Base-by-base conservation (phyloP, 1,284 basidiomycete genomes). In the Flammula alnicola region DNA sequence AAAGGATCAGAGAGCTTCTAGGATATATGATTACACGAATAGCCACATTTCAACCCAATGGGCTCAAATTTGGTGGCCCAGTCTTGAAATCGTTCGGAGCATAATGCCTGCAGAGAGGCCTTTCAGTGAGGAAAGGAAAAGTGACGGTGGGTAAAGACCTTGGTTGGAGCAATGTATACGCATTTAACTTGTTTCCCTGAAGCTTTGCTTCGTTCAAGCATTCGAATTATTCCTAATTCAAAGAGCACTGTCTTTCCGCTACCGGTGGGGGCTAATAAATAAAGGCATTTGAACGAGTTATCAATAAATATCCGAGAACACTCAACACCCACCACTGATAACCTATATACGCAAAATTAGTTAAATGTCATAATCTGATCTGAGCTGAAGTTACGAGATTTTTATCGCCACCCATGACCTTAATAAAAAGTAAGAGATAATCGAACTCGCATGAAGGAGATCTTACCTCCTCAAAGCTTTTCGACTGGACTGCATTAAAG, bases 181-280 rank as follows among this genome's bases (percentile, higher is more conserved):
- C 91, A 93, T 69, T 90, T 90, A 5, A 72, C 62, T 7, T 66
- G 57, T 17, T 65, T 63, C n/a, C 68, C 63, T 7, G 64, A 63
- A 17, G 69, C 66, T 42, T 67, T 62, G 6, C 74, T 69, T 42
- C 75, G 70, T 42, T 73, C 76, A 29, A 95, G 72, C 78, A 94
- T 81, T 25, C 83, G 83, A 42, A 98, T 83, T 42, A 98, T 88
- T 0, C 91, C 84, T 9, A 99, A 73, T 66, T 99, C 96, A 59
- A 99, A 99, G 5, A 98, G 70, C 0, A 91, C 93, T 0, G 95
- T 95, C 70, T 97, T 97, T 20, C 95, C 95, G 38, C 92, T 91
- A 19, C 94, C 92, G 5, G 94, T 97, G 0, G 94, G 94, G 1
- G 95, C 94, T 87, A 63, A 26, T 26, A 41, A 11, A 36, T 16